These are phyloP conservation scores for Sporothrix pseudoabietina DNA, from an alignment of 2,329 filamentous ascomycete species.

Conservation along the genomic window DNA sequence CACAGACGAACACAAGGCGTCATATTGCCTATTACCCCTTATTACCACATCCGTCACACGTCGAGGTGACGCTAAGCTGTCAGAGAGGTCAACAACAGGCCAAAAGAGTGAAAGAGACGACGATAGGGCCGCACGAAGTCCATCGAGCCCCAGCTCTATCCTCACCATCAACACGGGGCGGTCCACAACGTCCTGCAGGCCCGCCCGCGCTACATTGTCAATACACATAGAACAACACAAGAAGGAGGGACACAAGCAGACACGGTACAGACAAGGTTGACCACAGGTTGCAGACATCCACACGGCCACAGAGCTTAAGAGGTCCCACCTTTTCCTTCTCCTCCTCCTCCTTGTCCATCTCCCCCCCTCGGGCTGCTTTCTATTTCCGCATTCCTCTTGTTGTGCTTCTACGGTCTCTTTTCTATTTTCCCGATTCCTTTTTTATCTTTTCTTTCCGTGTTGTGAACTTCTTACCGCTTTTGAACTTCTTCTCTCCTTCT, in stretches of 20 bases:
- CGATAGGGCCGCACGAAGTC: not conserved
- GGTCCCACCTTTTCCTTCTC: not conserved
- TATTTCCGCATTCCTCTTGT: conserved; percentile 9
- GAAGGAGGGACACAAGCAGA: not conserved
- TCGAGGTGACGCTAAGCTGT: not conserved
- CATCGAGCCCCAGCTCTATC: conserved; percentile 1
- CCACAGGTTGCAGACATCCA: conserved; percentile 14
- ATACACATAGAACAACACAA: conserved; percentile 12
- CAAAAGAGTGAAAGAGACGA: not conserved
- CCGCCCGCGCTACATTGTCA: conserved; percentile 17
- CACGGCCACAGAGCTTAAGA: not conserved
- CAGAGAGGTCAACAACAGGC: not conserved
- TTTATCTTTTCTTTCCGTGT: not conserved
- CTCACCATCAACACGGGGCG: conserved; percentile 17
- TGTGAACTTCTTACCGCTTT: not conserved
- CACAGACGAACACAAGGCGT: not conserved
- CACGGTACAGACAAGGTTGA: not conserved
- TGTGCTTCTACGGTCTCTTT: not conserved
- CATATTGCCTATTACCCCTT: not conserved
- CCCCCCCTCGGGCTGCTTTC: conserved; percentile 13
- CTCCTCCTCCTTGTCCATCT: not conserved
- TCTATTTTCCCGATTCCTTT: not conserved
- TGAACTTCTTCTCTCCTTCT: not conserved
- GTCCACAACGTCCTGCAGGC: conserved; percentile 20
- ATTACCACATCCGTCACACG: not conserved